phyloP scores from a whole-genome alignment of 2,329 filamentous ascomycete species.

The Pyrenophora teres region DNA sequence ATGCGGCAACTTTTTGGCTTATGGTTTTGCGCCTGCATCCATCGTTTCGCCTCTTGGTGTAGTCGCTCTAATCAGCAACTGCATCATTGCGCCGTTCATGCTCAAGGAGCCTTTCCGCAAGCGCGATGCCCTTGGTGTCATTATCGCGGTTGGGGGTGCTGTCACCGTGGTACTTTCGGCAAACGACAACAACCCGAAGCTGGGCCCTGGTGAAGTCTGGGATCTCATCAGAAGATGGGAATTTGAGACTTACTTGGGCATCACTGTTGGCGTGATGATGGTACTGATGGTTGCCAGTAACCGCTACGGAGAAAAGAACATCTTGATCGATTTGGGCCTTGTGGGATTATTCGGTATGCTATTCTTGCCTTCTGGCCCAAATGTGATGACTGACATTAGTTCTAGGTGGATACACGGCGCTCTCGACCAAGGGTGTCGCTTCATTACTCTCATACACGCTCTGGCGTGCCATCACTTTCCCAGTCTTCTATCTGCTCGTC shows the following conservation, averaged over 20 bases:
- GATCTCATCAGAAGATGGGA: conserved; percentile 82
- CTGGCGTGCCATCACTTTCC: conserved; percentile 85
- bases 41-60: conserved; percentile 96
- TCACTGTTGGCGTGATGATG: conserved; percentile 75
- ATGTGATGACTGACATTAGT: conserved; percentile 19
- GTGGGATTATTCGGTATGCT: conserved; percentile 84
- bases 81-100: conserved; percentile 91
- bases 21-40: conserved; percentile 95
- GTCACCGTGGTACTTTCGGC: conserved; percentile 93
- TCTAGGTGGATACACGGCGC: conserved; percentile 86
- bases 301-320: conserved; percentile 80
- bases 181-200: conserved; percentile 83
- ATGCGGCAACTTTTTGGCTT: conserved; percentile 94
- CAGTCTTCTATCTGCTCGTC: conserved; percentile 86
- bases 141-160: conserved; percentile 84
- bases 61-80: conserved; percentile 96
- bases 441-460: conserved; percentile 92
- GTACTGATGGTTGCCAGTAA: conserved; percentile 81
- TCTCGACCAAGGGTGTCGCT: conserved; percentile 94
- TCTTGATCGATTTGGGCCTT: conserved; percentile 89
- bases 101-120: conserved; percentile 87
- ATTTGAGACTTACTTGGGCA: conserved; percentile 86
- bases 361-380: background rate
- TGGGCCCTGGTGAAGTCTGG: conserved; percentile 90
- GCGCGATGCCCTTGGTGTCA: conserved; percentile 84